Evolutionary conservation across 2,329 filamentous ascomycete genomes (phyloP).

Genomic region (Grosmannia huntii): DNA sequence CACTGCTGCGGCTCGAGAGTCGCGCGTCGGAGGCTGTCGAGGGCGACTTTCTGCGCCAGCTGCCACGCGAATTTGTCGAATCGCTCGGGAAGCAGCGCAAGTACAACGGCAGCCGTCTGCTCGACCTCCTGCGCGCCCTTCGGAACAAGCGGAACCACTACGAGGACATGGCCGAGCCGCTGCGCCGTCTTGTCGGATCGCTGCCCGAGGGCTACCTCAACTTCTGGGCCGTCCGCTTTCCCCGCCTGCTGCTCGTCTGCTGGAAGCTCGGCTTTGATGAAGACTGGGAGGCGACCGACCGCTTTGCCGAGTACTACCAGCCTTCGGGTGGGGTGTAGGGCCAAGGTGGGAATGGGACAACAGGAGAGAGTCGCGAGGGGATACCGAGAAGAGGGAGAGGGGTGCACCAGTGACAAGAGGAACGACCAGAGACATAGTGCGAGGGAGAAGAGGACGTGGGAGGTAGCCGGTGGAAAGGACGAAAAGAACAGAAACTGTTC

Average conservation of each 20-base stretch:
- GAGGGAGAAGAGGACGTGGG: no score
- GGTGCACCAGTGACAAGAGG: no score
- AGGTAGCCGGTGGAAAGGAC: no score
- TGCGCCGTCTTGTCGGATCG: slow-evolving; percentile 57
- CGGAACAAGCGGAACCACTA: slow-evolving; percentile 98
- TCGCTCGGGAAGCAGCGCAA: slow-evolving; percentile 89
- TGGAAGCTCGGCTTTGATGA: slow-evolving; percentile 62
- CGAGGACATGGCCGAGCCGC: slow-evolving; percentile 77
- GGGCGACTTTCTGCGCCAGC: slow-evolving; percentile 62
- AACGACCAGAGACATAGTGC: no score
- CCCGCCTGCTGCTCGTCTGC: slow-evolving; percentile 63
- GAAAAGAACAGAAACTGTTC: no score
- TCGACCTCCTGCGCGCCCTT: slow-evolving; percentile 79
- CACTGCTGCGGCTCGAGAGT: slow-evolving; percentile 47
- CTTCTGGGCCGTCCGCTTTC: slow-evolving; percentile 75
- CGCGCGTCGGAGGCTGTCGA: slow-evolving; percentile 41
- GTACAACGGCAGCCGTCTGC: slow-evolving; percentile 70
- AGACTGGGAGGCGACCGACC: slow-evolving; percentile 47
- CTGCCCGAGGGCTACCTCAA: slow-evolving; percentile 68
- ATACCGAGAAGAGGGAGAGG: no score
- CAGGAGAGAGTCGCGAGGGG: no score
- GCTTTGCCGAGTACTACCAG: slow-evolving; percentile 61
- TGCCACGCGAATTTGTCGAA: slow-evolving; percentile 76
- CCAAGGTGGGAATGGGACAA: no score
- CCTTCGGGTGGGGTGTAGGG: slow-evolving; percentile 21